Percentiles rank a stretch among this genome's conserved stretches.
Evolutionary conservation across 352 stramenopile species (phyloP).

Genomic region (Phytopythium boreale): DNA sequence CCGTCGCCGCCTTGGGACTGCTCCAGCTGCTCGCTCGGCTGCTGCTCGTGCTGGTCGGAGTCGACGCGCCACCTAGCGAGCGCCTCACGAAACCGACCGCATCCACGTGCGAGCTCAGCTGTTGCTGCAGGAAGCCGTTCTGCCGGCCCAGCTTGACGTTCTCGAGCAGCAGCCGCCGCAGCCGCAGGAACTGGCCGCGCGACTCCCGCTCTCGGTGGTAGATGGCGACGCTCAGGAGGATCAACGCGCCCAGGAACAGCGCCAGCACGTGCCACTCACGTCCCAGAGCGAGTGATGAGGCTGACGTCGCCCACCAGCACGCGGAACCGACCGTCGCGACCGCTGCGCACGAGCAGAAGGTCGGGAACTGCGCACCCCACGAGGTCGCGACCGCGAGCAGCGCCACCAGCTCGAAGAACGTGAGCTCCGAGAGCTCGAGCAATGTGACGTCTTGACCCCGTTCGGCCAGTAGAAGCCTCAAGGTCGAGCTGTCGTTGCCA

Average conservation of each 20-base stretch:
- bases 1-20: not conserved
- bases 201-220: constrained; percentile 40
- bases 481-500: not conserved
- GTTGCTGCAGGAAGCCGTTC: constrained; percentile 63
- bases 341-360: constrained; percentile 27
- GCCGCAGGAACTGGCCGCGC: constrained; percentile 46
- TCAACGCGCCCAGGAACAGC: constrained; percentile 37
- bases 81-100: constrained; percentile 40
- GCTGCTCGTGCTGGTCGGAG: not conserved
- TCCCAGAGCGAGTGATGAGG: constrained; percentile 17
- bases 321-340: constrained; percentile 23
- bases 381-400: constrained; percentile 44
- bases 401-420: constrained; percentile 51
- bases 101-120: constrained; percentile 61
- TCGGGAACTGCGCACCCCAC: constrained; percentile 57
- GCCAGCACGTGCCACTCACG: constrained; percentile 49
- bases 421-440: constrained; percentile 26
- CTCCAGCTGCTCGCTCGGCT: not conserved
- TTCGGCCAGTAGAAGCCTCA: not conserved
- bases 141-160: constrained; percentile 59
- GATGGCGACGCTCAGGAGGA: constrained; percentile 33
- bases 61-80: not conserved
- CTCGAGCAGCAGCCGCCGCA: constrained; percentile 61
- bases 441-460: not conserved
- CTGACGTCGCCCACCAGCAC: constrained; percentile 24